A percentile compares a stretch with the other conserved stretches of the same genome.
Conservation (phyloP, 2,329 filamentous ascomycete genomes). For the Pyrenochaeta sp. region DNA sequence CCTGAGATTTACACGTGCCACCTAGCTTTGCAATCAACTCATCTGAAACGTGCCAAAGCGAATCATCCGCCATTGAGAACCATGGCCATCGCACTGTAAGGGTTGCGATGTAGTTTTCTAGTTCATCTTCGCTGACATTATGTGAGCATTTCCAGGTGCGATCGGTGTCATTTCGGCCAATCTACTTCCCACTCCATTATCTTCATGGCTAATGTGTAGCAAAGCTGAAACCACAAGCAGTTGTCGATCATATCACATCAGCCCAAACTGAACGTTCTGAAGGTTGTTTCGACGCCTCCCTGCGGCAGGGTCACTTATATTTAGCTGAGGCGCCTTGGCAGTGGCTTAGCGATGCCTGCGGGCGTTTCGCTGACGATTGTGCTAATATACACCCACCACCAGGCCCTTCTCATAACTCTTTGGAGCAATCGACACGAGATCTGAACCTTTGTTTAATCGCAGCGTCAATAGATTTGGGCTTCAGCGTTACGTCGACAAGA, state of each 20-base stretch:
- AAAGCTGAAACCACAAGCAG: neutral
- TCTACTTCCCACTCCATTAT: no score
- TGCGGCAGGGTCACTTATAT: conserved; percentile 3
- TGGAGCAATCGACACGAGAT: neutral
- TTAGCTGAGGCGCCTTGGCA: conserved; percentile 6
- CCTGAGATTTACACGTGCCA: no score
- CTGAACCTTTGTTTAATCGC: neutral
- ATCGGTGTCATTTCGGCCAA: no score
- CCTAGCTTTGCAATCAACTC: no score
- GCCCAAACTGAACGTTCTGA: neutral
- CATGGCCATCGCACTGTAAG: no score
- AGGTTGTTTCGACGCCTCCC: neutral
- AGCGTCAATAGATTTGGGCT: neutral
- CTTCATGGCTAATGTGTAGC: neutral
- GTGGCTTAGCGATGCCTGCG: conserved; percentile 1
- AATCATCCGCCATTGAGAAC: no score
- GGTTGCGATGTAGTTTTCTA: no score
- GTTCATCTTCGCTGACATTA: no score
- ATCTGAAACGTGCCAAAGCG: no score
- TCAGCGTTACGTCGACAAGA: neutral
- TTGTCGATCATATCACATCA: neutral
- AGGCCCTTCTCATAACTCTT: neutral
- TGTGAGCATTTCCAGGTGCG: no score
- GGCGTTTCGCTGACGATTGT: neutral
- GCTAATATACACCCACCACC: neutral